Evolutionary conservation across 345 rosid species (phyloP).

Genomic region (Euphorbia peplus): DNA sequence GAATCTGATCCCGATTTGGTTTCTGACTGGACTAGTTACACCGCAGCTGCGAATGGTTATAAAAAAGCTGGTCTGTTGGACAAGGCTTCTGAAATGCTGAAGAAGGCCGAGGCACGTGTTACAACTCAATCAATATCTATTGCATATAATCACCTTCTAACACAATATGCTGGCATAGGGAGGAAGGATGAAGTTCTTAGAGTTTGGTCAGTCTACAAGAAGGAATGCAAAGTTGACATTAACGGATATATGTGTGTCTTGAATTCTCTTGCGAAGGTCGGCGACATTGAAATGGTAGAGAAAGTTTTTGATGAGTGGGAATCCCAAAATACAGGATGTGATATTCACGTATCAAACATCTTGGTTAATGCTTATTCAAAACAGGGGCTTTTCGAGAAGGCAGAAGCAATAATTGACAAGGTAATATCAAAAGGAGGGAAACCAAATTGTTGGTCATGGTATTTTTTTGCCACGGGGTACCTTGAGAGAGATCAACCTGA

Average conservation of each 20-base stretch:
- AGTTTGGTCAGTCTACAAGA: constrained; percentile 3
- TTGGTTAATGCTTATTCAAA: constrained; percentile 28
- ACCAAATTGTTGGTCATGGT: constrained; percentile 26
- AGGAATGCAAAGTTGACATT: no score
- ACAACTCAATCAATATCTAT: neutral
- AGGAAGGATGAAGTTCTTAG: constrained; percentile 41
- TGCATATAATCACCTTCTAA: constrained; percentile 26
- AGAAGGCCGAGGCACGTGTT: no score
- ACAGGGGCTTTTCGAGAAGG: constrained; percentile 31
- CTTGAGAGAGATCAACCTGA: constrained; percentile 18
- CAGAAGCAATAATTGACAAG: no score
- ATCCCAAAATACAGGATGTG: constrained; percentile 7
- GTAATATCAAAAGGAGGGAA: constrained; percentile 22
- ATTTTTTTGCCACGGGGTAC: constrained; percentile 25
- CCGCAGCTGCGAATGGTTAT: constrained; percentile 23
- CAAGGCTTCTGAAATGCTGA: constrained; percentile 32
- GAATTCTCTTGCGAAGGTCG: no score
- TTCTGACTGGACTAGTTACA: constrained; percentile 22
- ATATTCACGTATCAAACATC: constrained; percentile 30
- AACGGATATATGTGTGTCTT: no score
- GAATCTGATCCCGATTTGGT: constrained; percentile 27
- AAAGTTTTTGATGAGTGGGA: constrained; percentile 32
- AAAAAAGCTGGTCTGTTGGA: constrained; percentile 23
- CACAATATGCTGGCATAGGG: constrained; percentile 32
- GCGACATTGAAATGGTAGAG: constrained; percentile 33